Base-by-base conservation (phyloP, 2,329 filamentous ascomycete species). In the Colletotrichum eremochloae region DNA sequence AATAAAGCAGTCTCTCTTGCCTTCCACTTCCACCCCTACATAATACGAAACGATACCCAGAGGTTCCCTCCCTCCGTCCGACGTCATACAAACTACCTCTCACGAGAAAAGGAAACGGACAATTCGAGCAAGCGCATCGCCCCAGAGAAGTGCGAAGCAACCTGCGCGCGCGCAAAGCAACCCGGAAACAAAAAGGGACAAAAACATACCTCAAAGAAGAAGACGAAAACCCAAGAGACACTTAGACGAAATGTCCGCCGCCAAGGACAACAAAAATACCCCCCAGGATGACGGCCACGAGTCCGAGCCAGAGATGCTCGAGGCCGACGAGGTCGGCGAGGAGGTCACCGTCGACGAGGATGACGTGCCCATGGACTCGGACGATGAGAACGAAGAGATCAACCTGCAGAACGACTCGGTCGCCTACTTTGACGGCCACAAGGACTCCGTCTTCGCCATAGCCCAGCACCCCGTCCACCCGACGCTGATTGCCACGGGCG, bases 371-470 rank as follows among this genome's bases (percentile, higher is more conserved):
- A 97, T 97, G 94, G 94, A 96, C 78, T 93, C 91, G 5, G 89
- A 89, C 72, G 90, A 91, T 66, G 92, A 93, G 40, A 84, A 86
- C 38, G 88, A 91, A 76, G 94, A 96, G 81, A 90, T 98, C 53
- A 84, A 90, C 53, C 87, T 98, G 8, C 90, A 96, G 74, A 99
- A 98, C 86, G 96, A 99, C 86, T 97, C 94, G 75, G 87, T 92
- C 76, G 96, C 94, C 72, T 96, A 97, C 86, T 98, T 98, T 79
- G 96, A 98, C 85, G 83, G 84, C 46, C 94, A 98, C 85, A 93
- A 91, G 77, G 95, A 98, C 87, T 95, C 93, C 73, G 93, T 99
- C 79, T 99, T 98, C 86, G 91, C 94, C 83, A 96, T 99, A 80
- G 94, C 96, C 24, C 94, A 97, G 81, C 96, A 99, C 81, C 96